Evolutionary conservation across 257 asterid species (phyloP).

Genomic region (Catharanthus roseus): DNA sequence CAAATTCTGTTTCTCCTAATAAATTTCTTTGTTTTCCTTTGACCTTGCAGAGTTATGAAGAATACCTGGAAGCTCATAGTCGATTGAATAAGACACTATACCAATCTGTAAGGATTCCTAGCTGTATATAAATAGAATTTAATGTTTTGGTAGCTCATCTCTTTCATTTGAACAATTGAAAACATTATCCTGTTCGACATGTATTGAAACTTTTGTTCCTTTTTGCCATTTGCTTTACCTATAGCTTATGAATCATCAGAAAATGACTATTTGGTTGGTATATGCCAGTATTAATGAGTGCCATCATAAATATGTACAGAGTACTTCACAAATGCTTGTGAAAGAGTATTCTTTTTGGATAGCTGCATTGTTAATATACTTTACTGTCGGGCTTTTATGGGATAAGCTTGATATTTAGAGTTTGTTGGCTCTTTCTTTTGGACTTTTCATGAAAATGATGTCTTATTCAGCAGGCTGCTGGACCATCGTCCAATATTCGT

Average conservation of each 20-base stretch:
- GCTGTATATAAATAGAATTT: background rate
- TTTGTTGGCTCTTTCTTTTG: background rate
- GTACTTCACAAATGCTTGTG: too few species aligned
- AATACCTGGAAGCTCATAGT: constrained; percentile 79
- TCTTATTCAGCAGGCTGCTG: constrained; percentile 46
- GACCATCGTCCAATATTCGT: constrained; percentile 44
- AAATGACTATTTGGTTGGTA: background rate
- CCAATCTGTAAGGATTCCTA: constrained; percentile 52
- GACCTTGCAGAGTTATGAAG: constrained; percentile 82
- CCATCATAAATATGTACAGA: background rate
- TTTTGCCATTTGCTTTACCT: background rate
- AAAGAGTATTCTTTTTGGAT: too few species aligned
- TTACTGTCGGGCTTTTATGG: background rate
- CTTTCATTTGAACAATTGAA: background rate
- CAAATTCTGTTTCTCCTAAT: constrained; percentile 23
- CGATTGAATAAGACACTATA: constrained; percentile 43
- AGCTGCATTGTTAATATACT: too few species aligned
- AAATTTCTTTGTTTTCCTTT: constrained; percentile 18
- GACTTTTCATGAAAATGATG: background rate
- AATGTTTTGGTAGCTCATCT: background rate
- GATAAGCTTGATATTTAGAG: too few species aligned
- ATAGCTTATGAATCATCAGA: background rate
- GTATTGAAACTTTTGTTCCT: background rate
- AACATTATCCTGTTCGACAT: background rate
- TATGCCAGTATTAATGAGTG: background rate